phyloP scores from a whole-genome alignment of 345 rosid genomes.

The Linum lewisii region DNA sequence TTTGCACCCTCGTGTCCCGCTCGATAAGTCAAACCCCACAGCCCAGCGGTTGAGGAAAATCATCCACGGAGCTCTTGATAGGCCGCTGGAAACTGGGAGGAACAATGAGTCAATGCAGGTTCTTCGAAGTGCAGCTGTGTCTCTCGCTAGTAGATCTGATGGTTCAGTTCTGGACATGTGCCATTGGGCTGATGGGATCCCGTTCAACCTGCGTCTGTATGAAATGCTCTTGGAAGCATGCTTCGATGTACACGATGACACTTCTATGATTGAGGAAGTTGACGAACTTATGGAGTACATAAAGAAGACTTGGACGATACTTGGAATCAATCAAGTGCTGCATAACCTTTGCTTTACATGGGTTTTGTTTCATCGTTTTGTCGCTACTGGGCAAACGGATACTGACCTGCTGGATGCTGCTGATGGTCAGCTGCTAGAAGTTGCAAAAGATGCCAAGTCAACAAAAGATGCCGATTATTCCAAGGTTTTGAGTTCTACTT shows the following conservation, averaged over 20 bases:
- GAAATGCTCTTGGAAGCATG: constrained; percentile 83
- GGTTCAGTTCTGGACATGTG: constrained; percentile 65
- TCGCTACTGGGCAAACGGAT: constrained; percentile 73
- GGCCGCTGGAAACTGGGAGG: constrained; percentile 81
- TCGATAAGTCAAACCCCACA: constrained; percentile 53
- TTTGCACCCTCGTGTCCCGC: constrained; percentile 70
- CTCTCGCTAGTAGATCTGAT: constrained; percentile 82
- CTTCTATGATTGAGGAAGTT: constrained; percentile 72
- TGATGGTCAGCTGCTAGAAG: constrained; percentile 69
- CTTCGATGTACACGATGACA: constrained; percentile 60
- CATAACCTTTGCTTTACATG: constrained; percentile 87
- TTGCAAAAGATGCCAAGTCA: constrained; percentile 86
- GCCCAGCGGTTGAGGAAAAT: constrained; percentile 69
- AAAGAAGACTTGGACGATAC: constrained; percentile 91
- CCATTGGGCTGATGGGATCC: constrained; percentile 98
- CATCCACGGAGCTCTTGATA: constrained; percentile 57
- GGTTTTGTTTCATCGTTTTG: constrained; percentile 83
- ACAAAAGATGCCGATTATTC: constrained; percentile 84
- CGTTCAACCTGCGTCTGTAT: constrained; percentile 74
- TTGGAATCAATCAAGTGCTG: constrained; percentile 75
- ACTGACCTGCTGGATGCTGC: constrained; percentile 69
- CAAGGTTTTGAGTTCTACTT: constrained; percentile 67
- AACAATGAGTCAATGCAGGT: constrained; percentile 92
- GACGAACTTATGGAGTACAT: constrained; percentile 96
- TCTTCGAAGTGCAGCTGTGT: constrained; percentile 71